phyloP scores from a whole-genome alignment of 768 basidiomycete species.

The Pleurotus pulmonarius region DNA sequence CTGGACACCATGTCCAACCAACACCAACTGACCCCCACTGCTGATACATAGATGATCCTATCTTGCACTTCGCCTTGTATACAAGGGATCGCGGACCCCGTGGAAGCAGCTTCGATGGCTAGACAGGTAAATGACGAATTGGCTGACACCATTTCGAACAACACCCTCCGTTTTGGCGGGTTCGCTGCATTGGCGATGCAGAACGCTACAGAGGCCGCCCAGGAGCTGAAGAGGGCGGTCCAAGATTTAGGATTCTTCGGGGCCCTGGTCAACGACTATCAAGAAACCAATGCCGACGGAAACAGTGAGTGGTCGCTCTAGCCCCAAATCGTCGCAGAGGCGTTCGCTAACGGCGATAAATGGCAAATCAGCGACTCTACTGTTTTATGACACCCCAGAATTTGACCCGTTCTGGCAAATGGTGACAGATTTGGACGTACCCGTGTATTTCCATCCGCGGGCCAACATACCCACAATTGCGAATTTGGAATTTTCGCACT shows the following conservation, averaged over 20 bases:
- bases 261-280: conserved; percentile 40
- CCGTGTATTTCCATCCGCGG: conserved; percentile 36
- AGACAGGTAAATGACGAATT: conserved; percentile 31
- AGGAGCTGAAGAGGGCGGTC: conserved; percentile 36
- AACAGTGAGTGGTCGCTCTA: conserved; percentile 23
- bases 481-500: conserved; percentile 25
- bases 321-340: no score
- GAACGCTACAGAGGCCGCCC: conserved; percentile 35
- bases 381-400: conserved; percentile 35
- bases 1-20: neutral
- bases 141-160: conserved; percentile 32
- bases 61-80: conserved; percentile 35
- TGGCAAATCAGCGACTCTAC: conserved; percentile 23
- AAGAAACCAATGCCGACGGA: conserved; percentile 33
- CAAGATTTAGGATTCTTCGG: conserved; percentile 37
- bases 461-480: conserved; percentile 22
- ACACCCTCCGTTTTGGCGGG: conserved; percentile 35
- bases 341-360: no score
- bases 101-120: conserved; percentile 28
- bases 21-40: neutral
- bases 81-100: conserved; percentile 33
- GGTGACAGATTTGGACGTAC: conserved; percentile 34
- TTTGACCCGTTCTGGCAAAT: conserved; percentile 36
- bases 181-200: conserved; percentile 43
- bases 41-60: conserved; percentile 29